Base-by-base conservation (phyloP, 169 alveolate genomes). In the Eimeria brunetti region DNA sequence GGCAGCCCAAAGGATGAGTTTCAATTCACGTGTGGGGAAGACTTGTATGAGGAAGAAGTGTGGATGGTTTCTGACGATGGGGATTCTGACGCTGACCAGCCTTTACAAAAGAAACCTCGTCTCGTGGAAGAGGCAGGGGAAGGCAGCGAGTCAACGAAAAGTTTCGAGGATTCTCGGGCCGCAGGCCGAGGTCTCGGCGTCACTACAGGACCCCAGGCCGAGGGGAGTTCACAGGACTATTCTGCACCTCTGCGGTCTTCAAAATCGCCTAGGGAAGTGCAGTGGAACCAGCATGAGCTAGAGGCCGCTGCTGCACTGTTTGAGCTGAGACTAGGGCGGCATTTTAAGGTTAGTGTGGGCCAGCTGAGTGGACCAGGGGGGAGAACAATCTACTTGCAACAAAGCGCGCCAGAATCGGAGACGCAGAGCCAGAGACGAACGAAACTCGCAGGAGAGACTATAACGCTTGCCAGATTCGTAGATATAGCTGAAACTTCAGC, bases 301-400 rank as follows among this genome's bases (percentile, higher is more conserved):
- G 44, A 44, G 11, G 86, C 41, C 38, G 41, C 41, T 46, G 86
- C 86, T 46, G 86, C 86, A 76, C 62, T 76, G 33, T 46, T 44
- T 1, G 27, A 76, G 60, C 62, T 76, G 60, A 38, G 62, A n/a
- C 0, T 0, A 46, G 36, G 64, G 6, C 3, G 8, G 14, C 1
- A 11, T 33, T 41, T 7, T n/a, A 7, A 18, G 7, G 86, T 76
- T 46, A 22, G 24, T 22, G 60, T n/a, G 44, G 86, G 86, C 9
- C 20, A 44, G 22, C n/a, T 44, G n/a, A 44, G 12, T 12, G 38
- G 60, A 1, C 38, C 0, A 7, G 44, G 11, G 60, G 86, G 33
- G 16, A 30, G 2, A 33, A n/a, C 27, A 9, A 9, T 33, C 24
- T 33, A 33, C n/a, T 6, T 69, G 36, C 11, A 69, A 11, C n/a